Evolutionary conservation across 768 basidiomycete species (phyloP).

Genomic region (Boletus speciosus): DNA sequence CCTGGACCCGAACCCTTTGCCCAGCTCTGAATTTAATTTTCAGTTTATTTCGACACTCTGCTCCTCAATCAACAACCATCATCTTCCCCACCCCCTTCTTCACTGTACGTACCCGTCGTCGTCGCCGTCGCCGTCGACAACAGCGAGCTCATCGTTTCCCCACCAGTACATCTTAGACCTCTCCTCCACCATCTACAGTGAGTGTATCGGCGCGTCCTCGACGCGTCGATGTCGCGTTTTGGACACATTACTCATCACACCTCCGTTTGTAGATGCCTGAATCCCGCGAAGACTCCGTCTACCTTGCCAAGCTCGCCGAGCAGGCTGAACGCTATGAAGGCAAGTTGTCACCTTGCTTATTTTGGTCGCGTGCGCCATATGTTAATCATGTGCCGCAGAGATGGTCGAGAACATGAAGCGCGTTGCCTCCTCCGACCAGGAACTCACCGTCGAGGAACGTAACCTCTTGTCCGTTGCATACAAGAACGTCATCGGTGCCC

Average conservation of each 20-base stretch:
- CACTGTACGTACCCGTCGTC: constrained; percentile 40
- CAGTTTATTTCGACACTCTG: constrained; percentile 47
- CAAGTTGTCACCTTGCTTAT: constrained; percentile 27
- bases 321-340: constrained; percentile 99
- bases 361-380: constrained; percentile 13
- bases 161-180: constrained; percentile 15
- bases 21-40: constrained; percentile 67
- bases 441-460: constrained; percentile 97
- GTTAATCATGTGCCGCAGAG: constrained; percentile 44
- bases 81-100: constrained; percentile 36
- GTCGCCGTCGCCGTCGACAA: constrained; percentile 27
- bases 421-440: constrained; percentile 95
- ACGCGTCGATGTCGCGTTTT: constrained; percentile 35
- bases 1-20: constrained; percentile 66
- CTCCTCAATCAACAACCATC: constrained; percentile 46
- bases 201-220: constrained; percentile 35
- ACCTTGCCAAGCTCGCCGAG: constrained; percentile 99
- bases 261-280: constrained; percentile 61
- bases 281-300: constrained; percentile 91
- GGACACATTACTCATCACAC: constrained; percentile 13
- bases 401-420: constrained; percentile 99
- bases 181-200: constrained; percentile 39
- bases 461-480: constrained; percentile 97
- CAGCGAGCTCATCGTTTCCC: constrained; percentile 35
- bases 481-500: constrained; percentile 99